Percentiles rank a stretch among this genome's conserved stretches.
These are phyloP conservation scores for Cucurbita ficifolia DNA, from an alignment of 306 rosid species.

Conservation along the genomic window DNA sequence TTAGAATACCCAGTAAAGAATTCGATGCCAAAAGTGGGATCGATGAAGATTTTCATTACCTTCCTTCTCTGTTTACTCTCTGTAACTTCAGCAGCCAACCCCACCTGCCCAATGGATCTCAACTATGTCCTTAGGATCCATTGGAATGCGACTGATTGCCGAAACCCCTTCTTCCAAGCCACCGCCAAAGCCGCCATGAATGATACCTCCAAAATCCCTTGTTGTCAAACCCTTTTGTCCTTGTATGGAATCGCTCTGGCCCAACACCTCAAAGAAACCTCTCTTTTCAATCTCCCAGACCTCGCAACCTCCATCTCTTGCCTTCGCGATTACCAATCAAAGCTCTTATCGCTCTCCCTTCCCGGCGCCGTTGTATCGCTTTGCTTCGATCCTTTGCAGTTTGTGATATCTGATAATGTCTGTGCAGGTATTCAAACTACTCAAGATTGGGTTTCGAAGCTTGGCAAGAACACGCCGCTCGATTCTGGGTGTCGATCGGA, in stretches of 20 bases:
- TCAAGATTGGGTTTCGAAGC: conserved; percentile 37
- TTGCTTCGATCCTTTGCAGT: conserved; percentile 51
- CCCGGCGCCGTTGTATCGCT: conserved; percentile 15
- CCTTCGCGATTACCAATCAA: conserved; percentile 45
- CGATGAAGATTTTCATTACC: background rate
- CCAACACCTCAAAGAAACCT: conserved; percentile 50
- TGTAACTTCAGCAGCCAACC: conserved; percentile 10
- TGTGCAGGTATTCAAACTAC: conserved; percentile 46
- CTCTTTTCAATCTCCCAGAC: conserved; percentile 47
- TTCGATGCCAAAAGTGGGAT: background rate
- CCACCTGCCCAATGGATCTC: conserved; percentile 62
- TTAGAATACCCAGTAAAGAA: background rate
- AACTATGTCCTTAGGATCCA: conserved; percentile 46
- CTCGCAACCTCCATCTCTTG: conserved; percentile 42
- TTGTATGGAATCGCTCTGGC: conserved; percentile 44
- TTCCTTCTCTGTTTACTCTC: conserved; percentile 12
- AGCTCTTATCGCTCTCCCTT: conserved; percentile 33
- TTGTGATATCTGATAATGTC: conserved; percentile 32
- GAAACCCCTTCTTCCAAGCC: conserved; percentile 28
- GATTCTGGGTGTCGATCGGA: conserved; percentile 42
- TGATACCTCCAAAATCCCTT: conserved; percentile 7
- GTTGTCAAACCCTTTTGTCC: conserved; percentile 52
- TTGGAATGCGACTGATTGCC: conserved; percentile 55
- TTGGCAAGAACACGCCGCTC: conserved; percentile 31
- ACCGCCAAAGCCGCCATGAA: background rate